Percentiles rank a stretch among this genome's conserved stretches.
Conservation (phyloP, 495 filamentous ascomycete species). For the Xylaria scruposa region DNA sequence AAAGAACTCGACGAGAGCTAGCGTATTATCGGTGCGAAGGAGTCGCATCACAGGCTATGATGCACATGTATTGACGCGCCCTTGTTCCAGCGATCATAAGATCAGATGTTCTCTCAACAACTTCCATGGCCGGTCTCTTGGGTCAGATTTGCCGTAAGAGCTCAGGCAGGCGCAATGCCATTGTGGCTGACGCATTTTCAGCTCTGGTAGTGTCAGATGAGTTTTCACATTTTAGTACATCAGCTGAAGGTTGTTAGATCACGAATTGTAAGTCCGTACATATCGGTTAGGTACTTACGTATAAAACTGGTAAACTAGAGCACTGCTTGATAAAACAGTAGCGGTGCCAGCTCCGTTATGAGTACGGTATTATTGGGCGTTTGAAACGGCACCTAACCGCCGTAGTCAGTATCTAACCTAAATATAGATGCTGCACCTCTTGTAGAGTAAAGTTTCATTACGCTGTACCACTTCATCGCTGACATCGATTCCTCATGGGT, state of each 20-base stretch:
- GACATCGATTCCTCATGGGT: no score
- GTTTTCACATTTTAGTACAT: background rate
- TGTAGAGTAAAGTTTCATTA: no score
- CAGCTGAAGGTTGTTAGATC: background rate
- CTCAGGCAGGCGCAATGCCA: background rate
- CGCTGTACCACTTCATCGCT: no score
- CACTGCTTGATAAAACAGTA: background rate
- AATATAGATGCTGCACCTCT: no score
- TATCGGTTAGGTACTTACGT: no score
- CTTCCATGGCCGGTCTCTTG: background rate
- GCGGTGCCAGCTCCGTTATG: background rate
- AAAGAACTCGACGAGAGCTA: constrained; percentile 45
- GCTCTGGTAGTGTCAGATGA: background rate
- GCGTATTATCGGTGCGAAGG: constrained; percentile 44
- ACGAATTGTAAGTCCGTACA: background rate
- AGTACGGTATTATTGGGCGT: background rate
- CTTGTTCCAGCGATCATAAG: background rate
- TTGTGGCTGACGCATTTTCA: background rate
- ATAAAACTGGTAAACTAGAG: no score
- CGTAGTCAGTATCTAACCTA: background rate
- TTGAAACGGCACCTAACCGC: background rate
- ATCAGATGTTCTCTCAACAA: background rate
- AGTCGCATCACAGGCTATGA: constrained; percentile 41
- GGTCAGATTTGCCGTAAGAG: background rate
- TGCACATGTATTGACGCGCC: background rate